Percentiles rank a stretch among this genome's conserved stretches.
phyloP scores from a whole-genome alignment of 2,329 filamentous ascomycete species.

The Aspergillus sp. region DNA sequence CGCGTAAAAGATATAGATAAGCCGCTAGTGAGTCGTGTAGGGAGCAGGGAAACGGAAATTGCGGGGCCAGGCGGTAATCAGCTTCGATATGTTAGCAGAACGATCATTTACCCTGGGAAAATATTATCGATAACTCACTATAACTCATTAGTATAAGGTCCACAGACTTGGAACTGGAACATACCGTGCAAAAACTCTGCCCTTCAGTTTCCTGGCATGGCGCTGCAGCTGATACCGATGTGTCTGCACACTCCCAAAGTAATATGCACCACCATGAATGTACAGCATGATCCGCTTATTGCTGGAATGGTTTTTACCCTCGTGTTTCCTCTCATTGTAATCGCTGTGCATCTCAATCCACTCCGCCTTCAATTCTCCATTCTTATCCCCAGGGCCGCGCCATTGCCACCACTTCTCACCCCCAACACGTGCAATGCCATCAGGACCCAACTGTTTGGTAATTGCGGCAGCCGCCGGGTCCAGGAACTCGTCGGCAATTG shows the following conservation, averaged over 20 bases:
- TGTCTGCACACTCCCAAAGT: constrained; percentile 91
- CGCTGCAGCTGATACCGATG: constrained; percentile 98
- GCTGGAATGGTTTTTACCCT: constrained; percentile 42
- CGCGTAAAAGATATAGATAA: constrained; percentile 77
- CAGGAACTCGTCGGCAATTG: constrained; percentile 65
- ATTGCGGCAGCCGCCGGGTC: constrained; percentile 66
- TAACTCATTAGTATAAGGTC: constrained; percentile 17
- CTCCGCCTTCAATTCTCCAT: constrained; percentile 66
- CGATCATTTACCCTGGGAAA: not conserved
- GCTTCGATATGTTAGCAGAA: constrained; percentile 37
- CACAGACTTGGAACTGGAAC: constrained; percentile 6
- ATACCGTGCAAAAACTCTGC: constrained; percentile 74
- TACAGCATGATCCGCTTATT: constrained; percentile 84
- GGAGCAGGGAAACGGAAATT: constrained; percentile 94
- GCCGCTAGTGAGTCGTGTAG: constrained; percentile 85
- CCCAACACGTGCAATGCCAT: constrained; percentile 73
- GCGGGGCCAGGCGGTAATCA: constrained; percentile 81
- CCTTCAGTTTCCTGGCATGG: constrained; percentile 90
- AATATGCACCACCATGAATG: constrained; percentile 91
- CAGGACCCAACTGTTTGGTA: constrained; percentile 70
- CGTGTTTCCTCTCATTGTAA: constrained; percentile 68
- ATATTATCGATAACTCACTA: constrained; percentile 20
- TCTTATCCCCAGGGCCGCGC: constrained; percentile 59
- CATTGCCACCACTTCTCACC: constrained; percentile 89
- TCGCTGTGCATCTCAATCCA: constrained; percentile 96